phyloP scores from a whole-genome alignment of 1,284 basidiomycete species.

The Fomitopsis schrenkii region DNA sequence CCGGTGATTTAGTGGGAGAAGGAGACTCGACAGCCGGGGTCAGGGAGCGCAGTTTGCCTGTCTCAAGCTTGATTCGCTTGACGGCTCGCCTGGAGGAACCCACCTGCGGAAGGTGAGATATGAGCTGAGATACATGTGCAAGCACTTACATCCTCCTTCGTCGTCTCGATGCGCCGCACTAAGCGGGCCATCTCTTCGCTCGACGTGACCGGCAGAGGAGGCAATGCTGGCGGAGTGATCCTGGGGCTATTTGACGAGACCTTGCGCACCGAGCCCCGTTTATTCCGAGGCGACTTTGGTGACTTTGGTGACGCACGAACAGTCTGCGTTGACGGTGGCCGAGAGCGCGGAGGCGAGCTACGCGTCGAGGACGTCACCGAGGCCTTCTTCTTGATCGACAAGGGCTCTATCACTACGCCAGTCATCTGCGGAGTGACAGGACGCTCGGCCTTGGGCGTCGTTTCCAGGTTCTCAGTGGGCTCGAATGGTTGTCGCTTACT shows the following conservation, averaged over 20 bases:
- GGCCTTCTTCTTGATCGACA: conserved; percentile 78
- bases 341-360: conserved; percentile 38
- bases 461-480: conserved; percentile 42
- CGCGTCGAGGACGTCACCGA: conserved; percentile 42
- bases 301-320: conserved; percentile 16
- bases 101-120: conserved; percentile 39
- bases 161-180: conserved; percentile 46
- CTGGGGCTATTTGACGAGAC: conserved; percentile 8
- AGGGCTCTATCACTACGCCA: conserved; percentile 46
- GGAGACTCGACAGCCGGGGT: conserved; percentile 11
- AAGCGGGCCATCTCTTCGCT: conserved; percentile 36
- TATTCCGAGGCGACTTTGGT: conserved; percentile 2
- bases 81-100: conserved; percentile 61
- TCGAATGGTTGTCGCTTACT: conserved; percentile 65
- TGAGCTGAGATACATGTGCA: too few species aligned
- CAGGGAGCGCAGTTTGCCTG: conserved; percentile 22
- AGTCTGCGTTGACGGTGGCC: conserved; percentile 31
- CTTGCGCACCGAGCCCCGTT: background rate
- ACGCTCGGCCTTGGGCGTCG: conserved; percentile 40
- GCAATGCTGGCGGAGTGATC: background rate
- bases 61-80: conserved; percentile 67
- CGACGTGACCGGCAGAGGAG: conserved; percentile 1
- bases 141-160: conserved; percentile 61
- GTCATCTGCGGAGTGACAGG: conserved; percentile 14
- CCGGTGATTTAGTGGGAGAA: conserved; percentile 9